Percentiles rank a stretch among this genome's conserved stretches.
phyloP scores from a whole-genome alignment of 768 basidiomycete species.

The Serpula lacrymans region DNA sequence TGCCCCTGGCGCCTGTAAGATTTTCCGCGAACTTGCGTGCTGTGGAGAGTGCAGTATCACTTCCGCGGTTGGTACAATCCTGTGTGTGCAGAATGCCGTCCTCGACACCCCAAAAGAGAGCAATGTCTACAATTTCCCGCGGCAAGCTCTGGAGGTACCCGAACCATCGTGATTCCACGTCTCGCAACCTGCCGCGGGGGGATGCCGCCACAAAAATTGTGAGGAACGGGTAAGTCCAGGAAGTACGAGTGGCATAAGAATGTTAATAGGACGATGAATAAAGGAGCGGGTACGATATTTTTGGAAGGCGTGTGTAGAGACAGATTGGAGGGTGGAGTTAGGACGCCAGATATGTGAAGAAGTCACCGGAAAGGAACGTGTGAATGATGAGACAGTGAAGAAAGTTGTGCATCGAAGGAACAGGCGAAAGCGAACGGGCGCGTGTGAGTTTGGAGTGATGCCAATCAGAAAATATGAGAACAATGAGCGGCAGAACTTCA shows the following conservation, averaged over 20 bases:
- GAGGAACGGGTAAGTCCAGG: slow-evolving; percentile 10
- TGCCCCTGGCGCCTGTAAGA: slow-evolving; percentile 7
- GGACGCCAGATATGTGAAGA: not conserved
- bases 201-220: slow-evolving; percentile 7
- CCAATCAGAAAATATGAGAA: slow-evolving; percentile 3
- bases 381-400: not conserved
- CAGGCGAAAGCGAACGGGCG: not conserved
- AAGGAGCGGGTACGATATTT: not conserved
- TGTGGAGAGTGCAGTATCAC: too few relatives aligned
- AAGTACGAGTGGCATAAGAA: slow-evolving; percentile 1
- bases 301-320: not conserved
- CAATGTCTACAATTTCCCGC: slow-evolving; percentile 47
- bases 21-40: too few relatives aligned
- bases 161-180: slow-evolving; percentile 52
- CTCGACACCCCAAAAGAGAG: slow-evolving; percentile 54
- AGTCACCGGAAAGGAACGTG: not conserved
- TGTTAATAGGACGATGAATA: not conserved
- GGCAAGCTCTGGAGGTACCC: slow-evolving; percentile 68
- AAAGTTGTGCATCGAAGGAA: not conserved
- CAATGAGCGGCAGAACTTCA: not conserved
- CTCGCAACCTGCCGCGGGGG: slow-evolving; percentile 39
- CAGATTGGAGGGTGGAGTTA: not conserved
- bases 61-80: slow-evolving; percentile 17
- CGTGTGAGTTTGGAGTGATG: slow-evolving; percentile 1
- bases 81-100: slow-evolving; percentile 16